These are phyloP conservation scores for Balakata baccata DNA, from an alignment of 345 rosid genomes.

Conservation along the genomic window DNA sequence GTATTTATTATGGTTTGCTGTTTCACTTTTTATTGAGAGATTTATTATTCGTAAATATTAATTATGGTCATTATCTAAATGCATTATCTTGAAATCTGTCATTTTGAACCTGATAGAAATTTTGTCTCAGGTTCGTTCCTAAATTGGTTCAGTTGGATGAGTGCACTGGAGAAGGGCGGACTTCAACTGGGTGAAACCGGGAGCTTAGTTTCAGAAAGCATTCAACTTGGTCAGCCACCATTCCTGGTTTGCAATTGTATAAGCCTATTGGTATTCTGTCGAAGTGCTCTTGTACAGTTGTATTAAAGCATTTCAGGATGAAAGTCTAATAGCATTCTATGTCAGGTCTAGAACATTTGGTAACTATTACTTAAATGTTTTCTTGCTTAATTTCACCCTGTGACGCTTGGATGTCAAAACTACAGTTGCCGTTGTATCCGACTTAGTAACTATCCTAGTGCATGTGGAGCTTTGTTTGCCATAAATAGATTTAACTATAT, in stretches of 20 bases:
- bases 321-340: constrained; percentile 7
- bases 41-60: neutral
- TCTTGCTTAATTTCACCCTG: neutral
- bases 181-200: neutral
- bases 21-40: neutral
- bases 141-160: constrained; percentile 16
- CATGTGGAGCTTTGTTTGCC: constrained; percentile 21
- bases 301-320: constrained; percentile 2
- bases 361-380: constrained; percentile 18
- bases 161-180: constrained; percentile 9
- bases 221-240: neutral
- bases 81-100: constrained; percentile 6
- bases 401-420: constrained; percentile 6
- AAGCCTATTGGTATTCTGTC: neutral
- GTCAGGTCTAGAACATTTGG: neutral
- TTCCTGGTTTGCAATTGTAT: neutral
- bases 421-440: constrained; percentile 3
- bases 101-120: neutral
- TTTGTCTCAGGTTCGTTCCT: constrained; percentile 1
- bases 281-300: neutral
- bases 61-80: neutral
- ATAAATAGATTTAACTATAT: constrained; percentile 15
- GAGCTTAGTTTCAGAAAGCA: constrained; percentile 7
- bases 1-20: neutral
- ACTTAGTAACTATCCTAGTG: constrained; percentile 7